These are phyloP conservation scores for Neurospora intermedia DNA, from an alignment of 495 filamentous ascomycete genomes.

Conservation along the genomic window DNA sequence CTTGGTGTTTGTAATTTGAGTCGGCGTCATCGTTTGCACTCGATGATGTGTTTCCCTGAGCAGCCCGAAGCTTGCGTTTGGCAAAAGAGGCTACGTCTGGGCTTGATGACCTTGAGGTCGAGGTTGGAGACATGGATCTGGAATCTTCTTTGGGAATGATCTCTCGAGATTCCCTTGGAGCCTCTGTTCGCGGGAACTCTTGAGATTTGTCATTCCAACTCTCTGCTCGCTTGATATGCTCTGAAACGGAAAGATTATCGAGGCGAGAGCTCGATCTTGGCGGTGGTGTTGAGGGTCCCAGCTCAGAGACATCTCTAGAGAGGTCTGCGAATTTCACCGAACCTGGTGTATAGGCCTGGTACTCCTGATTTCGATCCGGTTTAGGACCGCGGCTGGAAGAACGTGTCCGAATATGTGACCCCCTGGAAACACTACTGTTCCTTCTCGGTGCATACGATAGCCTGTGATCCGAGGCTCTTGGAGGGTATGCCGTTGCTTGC, in stretches of 20 bases:
- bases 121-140: background rate
- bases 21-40: background rate
- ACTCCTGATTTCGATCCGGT: background rate
- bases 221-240: background rate
- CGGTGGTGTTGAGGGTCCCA: background rate
- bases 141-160: background rate
- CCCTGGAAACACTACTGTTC: background rate
- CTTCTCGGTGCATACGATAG: background rate
- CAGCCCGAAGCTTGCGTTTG: background rate
- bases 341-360: background rate
- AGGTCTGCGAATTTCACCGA: background rate
- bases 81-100: background rate
- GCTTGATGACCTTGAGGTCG: background rate
- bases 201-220: background rate
- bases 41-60: background rate
- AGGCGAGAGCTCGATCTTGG: background rate
- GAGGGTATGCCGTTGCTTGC: background rate
- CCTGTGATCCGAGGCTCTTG: background rate
- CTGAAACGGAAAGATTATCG: background rate
- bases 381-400: background rate
- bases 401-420: background rate
- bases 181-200: background rate
- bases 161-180: background rate
- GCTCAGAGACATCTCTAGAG: background rate
- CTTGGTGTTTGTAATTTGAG: background rate